These are phyloP conservation scores for Novymonas esmeraldas DNA, from an alignment of 208 protist species.

Conservation along the genomic window DNA sequence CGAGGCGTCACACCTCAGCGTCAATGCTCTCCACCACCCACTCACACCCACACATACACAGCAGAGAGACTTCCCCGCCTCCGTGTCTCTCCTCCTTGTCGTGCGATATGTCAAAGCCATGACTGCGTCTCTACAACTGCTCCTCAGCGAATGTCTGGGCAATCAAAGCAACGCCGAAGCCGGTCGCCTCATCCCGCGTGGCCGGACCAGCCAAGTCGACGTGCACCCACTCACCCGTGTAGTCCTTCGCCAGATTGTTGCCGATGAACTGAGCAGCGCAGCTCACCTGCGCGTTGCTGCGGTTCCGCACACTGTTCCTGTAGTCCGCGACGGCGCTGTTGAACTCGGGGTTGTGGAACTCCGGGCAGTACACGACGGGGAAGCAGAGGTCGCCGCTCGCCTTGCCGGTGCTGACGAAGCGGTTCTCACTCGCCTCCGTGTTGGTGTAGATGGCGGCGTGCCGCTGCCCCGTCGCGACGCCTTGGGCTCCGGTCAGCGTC, in stretches of 20 bases:
- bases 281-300: constrained; percentile 77
- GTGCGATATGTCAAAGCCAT: too few relatives aligned
- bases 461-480: constrained; percentile 74
- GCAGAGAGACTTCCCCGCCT: not conserved
- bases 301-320: constrained; percentile 71
- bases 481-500: constrained; percentile 92
- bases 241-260: constrained; percentile 58
- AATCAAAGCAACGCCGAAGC: constrained; percentile 78
- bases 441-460: constrained; percentile 88
- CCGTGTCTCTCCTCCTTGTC: too few relatives aligned
- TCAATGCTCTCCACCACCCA: too few relatives aligned
- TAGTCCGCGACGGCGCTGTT: constrained; percentile 66
- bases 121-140: constrained; percentile 15
- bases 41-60: not conserved
- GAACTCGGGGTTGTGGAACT: constrained; percentile 84
- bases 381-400: constrained; percentile 83
- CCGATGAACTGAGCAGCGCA: constrained; percentile 88
- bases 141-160: constrained; percentile 48
- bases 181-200: constrained; percentile 65
- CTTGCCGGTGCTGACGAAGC: constrained; percentile 50
- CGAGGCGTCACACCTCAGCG: too few relatives aligned
- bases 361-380: constrained; percentile 88
- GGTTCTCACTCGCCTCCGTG: constrained; percentile 64
- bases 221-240: constrained; percentile 83
- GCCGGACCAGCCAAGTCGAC: constrained; percentile 84